Conservation (phyloP, 257 asterid species). For the Forsythia suspensa region DNA sequence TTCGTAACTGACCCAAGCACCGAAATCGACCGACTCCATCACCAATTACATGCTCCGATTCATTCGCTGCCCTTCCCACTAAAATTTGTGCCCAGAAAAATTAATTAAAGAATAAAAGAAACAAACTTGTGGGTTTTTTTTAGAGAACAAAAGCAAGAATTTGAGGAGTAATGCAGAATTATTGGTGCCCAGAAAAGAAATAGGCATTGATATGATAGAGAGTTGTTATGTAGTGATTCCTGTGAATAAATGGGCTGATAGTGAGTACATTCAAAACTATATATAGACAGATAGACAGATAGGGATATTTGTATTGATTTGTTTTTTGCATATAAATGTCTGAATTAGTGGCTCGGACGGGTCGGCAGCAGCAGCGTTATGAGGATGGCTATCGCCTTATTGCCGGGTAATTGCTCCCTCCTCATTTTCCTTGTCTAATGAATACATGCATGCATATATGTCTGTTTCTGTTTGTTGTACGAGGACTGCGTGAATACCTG, state of each 20-base stretch:
- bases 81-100: constrained; percentile 13
- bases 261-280: constrained; percentile 12
- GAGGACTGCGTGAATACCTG: constrained; percentile 11
- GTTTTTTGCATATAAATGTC: constrained; percentile 57
- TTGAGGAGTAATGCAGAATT: constrained; percentile 22
- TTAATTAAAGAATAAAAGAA: neutral
- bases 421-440: neutral
- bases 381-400: constrained; percentile 85
- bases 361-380: constrained; percentile 89
- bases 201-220: neutral
- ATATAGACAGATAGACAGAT: constrained; percentile 8
- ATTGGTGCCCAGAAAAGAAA: neutral
- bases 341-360: constrained; percentile 91
- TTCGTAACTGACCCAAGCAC: constrained; percentile 36
- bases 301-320: neutral
- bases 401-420: constrained; percentile 52
- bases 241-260: constrained; percentile 20
- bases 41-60: constrained; percentile 46
- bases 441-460: constrained; percentile 34
- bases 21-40: constrained; percentile 38
- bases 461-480: constrained; percentile 33
- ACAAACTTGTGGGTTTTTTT: constrained; percentile 14
- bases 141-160: constrained; percentile 18
- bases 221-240: constrained; percentile 19
- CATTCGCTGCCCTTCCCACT: constrained; percentile 42